Percentiles rank a stretch among this genome's conserved stretches.
phyloP scores from a whole-genome alignment of 2,329 filamentous ascomycete genomes.

The Pseudocercospora macadamiae region DNA sequence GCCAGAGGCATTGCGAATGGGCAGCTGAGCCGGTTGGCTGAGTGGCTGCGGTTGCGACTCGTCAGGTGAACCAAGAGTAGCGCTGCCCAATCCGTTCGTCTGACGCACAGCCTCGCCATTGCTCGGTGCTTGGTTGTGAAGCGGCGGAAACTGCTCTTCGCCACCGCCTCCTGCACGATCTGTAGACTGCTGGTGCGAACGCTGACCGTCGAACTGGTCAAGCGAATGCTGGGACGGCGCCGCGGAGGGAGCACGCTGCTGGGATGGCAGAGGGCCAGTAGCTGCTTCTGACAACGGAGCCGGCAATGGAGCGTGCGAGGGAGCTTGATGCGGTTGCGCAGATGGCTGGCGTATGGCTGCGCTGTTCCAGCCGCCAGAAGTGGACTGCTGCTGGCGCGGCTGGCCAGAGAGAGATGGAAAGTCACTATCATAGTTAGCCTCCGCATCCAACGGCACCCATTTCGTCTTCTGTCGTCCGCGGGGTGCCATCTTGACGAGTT shows the following conservation, averaged over 20 bases:
- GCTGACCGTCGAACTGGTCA: conserved; percentile 60
- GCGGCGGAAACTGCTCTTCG: conserved; percentile 64
- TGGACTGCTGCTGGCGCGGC: conserved; percentile 56
- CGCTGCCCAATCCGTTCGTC: conserved; percentile 28
- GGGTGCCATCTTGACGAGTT: conserved; percentile 8
- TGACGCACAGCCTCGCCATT: conserved; percentile 40
- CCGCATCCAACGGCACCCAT: not conserved
- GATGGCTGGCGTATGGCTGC: conserved; percentile 56
- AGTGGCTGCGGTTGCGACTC: conserved; percentile 25
- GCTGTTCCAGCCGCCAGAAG: conserved; percentile 59
- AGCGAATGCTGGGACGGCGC: conserved; percentile 49
- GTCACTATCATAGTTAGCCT: conserved; percentile 52
- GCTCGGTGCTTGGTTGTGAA: conserved; percentile 55
- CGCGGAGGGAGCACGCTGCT: conserved; percentile 49
- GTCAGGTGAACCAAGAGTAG: conserved; percentile 30
- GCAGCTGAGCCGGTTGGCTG: conserved; percentile 31
- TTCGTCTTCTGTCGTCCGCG: not conserved
- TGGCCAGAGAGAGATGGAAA: conserved; percentile 64
- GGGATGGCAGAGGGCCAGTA: conserved; percentile 41
- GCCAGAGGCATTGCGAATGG: conserved; percentile 31
- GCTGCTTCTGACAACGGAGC: conserved; percentile 43
- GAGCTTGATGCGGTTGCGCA: conserved; percentile 41
- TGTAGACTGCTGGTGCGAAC: conserved; percentile 41
- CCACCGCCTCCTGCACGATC: conserved; percentile 43
- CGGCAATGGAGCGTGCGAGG: conserved; percentile 42